Evolutionary conservation across 2,329 filamentous ascomycete genomes (phyloP), one percentile per base, ranked within the genome.

Genomic region (Septoria petroselini): DNA sequence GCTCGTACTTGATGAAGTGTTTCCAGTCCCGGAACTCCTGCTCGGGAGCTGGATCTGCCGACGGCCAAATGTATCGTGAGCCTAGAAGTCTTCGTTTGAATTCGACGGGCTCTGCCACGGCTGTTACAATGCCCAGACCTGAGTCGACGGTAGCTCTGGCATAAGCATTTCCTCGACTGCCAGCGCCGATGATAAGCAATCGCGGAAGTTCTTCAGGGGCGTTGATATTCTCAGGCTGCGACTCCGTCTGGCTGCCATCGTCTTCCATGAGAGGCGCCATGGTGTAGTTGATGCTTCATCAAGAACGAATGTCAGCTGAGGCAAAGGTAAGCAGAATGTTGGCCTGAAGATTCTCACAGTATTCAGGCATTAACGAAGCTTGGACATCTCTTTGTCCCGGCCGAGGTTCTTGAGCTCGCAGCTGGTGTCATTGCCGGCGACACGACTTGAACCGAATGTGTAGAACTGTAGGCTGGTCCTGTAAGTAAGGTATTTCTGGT

Each of bases 101-200:
- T 11, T 76, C 67, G 58, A 88, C 75, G 0, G 91, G 89, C 61
- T 97, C 93, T 17, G 86, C 89, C 12, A 98, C 81, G 19, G 87
- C 87, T 17, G 79, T 80, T 52, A 97, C 80, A 25, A 84, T 66
- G 4, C 85, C 88, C 57, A 82, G 79, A 52, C 80, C 84, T 14
- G 80, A 81, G 12, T 76, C 73, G n/a, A 73, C 69, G 7, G 89
- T 82, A 44, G 84, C 84, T 52, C 76, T 75, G 25, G 85, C 86
- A 66, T 94, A 95, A 23, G 82, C 79, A 43, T 79, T 77, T 11
- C 90, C 90, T 29, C 90, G 83, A 40, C 85, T 88, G 27, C 90
- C 89, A 6, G 88, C 89, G 15, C 90, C 90, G 59, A 95, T 84
- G 62, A 95, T 79, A 48, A 94, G 76, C 62, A 94, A 81, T 42